phyloP scores from a whole-genome alignment of 2,329 filamentous ascomycete genomes.

The Albophoma yamanashiensis region DNA sequence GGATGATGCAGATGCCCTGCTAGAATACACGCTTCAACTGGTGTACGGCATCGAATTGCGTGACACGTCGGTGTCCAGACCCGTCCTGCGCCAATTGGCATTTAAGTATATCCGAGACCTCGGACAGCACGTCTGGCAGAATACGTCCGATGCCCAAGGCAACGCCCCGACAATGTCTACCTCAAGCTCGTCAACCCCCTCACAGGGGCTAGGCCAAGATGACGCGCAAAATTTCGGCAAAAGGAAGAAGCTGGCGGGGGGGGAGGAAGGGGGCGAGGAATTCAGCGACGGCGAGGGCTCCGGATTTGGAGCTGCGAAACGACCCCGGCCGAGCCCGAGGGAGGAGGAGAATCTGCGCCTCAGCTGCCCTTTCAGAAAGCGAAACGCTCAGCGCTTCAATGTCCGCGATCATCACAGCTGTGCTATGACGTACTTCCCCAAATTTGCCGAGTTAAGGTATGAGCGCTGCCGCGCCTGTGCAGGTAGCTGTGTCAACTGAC shows the following conservation, averaged over 20 bases:
- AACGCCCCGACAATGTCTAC: constrained; percentile 18
- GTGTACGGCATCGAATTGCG: constrained; percentile 26
- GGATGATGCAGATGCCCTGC: constrained; percentile 22
- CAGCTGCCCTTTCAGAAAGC: constrained; percentile 33
- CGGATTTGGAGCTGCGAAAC: constrained; percentile 17
- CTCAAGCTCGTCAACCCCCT: constrained; percentile 19
- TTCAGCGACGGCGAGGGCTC: constrained; percentile 22
- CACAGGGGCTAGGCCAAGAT: constrained; percentile 12
- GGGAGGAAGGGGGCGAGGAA: constrained; percentile 22
- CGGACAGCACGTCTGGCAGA: constrained; percentile 20
- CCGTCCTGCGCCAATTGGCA: constrained; percentile 18
- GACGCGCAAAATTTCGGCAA: constrained; percentile 17
- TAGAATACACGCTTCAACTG: constrained; percentile 25
- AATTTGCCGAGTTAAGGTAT: constrained; percentile 28
- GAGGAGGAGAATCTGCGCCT: constrained; percentile 28
- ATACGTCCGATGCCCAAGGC: constrained; percentile 14
- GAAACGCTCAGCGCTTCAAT: constrained; percentile 33
- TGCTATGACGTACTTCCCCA: constrained; percentile 30
- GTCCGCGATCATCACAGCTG: constrained; percentile 33
- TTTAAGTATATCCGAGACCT: constrained; percentile 22
- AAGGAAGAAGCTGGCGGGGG: constrained; percentile 21
- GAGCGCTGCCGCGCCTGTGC: neutral
- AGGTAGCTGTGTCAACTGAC: constrained; percentile 4
- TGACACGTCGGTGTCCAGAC: constrained; percentile 16
- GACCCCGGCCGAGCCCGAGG: constrained; percentile 17